Evolutionary conservation across 495 filamentous ascomycete species (phyloP), one percentile per base, ranked within the genome.

Genomic region (Wilcoxina mikolae): DNA sequence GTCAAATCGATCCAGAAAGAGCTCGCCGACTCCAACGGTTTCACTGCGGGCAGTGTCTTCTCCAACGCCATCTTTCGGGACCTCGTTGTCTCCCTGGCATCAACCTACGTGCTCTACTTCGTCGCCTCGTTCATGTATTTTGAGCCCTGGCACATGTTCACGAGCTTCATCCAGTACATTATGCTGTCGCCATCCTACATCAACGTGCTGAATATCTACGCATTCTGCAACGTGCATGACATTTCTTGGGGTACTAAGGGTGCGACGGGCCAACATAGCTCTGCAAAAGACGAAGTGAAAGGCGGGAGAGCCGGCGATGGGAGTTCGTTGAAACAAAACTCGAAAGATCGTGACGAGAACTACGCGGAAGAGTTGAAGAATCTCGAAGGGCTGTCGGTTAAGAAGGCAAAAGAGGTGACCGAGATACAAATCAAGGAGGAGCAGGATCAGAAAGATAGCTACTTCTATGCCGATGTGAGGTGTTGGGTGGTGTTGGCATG

Each of bases 211-310:
- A 96, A 90, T 73, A 87, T 98, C 51, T 98, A 98, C 71, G 87
- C 89, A 43, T 98, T 95, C 81, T 91, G 87, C 80, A 98, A 98
- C 72, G 96, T 91, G 89, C 91, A 98, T 72, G 91, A 98, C 71
- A 91, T 98, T 24, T 95, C 90, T 9, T 98, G 91, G 91, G 91
- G 91, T 75, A 96, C 91, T 70, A 96, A 98, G 75, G 91, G 91
- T 85, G 89, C 11, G 91, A 96, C 71, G 95, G 94, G 71, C 24
- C 90, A 96, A 64, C 61, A 61, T 4, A 55, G 58, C 25, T 35
- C 56, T 15, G 17, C 41, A 25, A 60, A 56, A 26, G 55, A 31
- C 4, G 53, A 66, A 7, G 88, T 95, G 65, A 81, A 85, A 60
- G 82, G 95, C 49, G 89, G 89, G 0, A 18, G 11, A 24, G 80